Evolutionary conservation across 1,284 basidiomycete genomes (phyloP).

Genomic region (Austroboletus novae-zelandiae): DNA sequence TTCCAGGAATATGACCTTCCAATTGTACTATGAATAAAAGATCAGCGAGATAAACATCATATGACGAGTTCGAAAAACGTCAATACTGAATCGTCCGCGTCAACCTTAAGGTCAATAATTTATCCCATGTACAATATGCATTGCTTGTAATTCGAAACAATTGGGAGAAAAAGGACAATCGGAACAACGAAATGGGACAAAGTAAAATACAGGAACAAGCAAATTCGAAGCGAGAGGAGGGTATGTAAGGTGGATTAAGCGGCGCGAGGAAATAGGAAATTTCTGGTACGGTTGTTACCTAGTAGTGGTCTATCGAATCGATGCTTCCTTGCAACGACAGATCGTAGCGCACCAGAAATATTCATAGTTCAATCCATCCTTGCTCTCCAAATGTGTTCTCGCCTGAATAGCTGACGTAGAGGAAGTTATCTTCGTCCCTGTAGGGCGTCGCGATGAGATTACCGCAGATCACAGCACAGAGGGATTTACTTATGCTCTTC

Average conservation of each 20-base stretch:
- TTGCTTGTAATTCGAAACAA: constrained; percentile 15
- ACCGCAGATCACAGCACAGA: constrained; percentile 2
- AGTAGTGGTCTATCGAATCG: constrained; percentile 25
- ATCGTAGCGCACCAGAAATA: constrained; percentile 19
- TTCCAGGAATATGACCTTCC: too few relatives aligned
- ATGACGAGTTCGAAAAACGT: too few relatives aligned
- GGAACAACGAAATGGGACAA: constrained; percentile 4
- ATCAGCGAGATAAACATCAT: too few relatives aligned
- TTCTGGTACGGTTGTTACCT: constrained; percentile 27
- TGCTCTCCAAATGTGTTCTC: constrained; percentile 90
- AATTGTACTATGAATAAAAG: too few relatives aligned
- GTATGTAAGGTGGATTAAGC: constrained; percentile 25
- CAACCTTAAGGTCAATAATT: not conserved
- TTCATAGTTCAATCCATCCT: constrained; percentile 49
- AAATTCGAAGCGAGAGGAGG: constrained; percentile 18
- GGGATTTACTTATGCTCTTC: constrained; percentile 96
- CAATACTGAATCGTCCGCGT: too few relatives aligned
- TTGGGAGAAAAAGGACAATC: not conserved
- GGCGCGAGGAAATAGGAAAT: constrained; percentile 2
- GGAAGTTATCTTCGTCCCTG: constrained; percentile 95
- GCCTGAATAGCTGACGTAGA: constrained; percentile 95
- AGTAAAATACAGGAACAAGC: constrained; percentile 29
- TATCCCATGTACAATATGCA: constrained; percentile 11
- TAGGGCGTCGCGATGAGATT: constrained; percentile 16
- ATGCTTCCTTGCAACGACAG: constrained; percentile 23